These are phyloP conservation scores for Fomitopsis pinicola DNA, from an alignment of 1,284 basidiomycete species.

Conservation along the genomic window DNA sequence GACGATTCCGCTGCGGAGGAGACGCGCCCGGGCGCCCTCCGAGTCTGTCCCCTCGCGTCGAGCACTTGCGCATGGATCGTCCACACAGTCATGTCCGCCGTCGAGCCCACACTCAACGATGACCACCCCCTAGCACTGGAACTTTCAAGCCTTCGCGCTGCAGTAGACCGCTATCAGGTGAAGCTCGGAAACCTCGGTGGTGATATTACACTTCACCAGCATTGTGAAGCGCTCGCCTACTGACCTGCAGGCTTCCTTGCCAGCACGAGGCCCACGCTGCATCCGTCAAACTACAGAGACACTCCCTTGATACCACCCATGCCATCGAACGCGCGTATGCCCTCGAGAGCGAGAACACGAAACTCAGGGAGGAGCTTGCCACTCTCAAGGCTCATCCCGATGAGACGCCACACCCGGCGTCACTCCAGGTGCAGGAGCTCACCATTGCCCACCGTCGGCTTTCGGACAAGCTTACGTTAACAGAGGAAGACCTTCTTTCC, in stretches of 20 bases:
- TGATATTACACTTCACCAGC: conserved; percentile 10
- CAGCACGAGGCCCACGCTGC: conserved; percentile 65
- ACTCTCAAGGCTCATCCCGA: conserved; percentile 49
- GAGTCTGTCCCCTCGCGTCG: neutral
- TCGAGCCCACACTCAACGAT: conserved; percentile 23
- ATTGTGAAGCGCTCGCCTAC: conserved; percentile 21
- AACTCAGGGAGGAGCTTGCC: conserved; percentile 48
- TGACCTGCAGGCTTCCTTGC: conserved; percentile 23
- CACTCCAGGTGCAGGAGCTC: conserved; percentile 54
- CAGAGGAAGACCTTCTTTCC: conserved; percentile 48
- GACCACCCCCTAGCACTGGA: conserved; percentile 67
- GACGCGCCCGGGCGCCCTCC: neutral
- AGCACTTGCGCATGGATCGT: neutral
- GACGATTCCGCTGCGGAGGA: neutral
- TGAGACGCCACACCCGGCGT: conserved; percentile 37
- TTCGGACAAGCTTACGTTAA: conserved; percentile 58
- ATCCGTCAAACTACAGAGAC: conserved; percentile 61
- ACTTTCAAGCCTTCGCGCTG: conserved; percentile 57
- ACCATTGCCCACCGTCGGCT: conserved; percentile 62
- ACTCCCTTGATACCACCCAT: conserved; percentile 48
- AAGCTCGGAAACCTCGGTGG: conserved; percentile 12
- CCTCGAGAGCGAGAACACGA: conserved; percentile 55
- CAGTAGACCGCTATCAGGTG: conserved; percentile 66
- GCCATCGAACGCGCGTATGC: conserved; percentile 42
- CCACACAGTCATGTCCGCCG: conserved; percentile 11